These are phyloP conservation scores for Globisporangium orthogonon DNA, from an alignment of 352 stramenopile genomes.

Conservation along the genomic window DNA sequence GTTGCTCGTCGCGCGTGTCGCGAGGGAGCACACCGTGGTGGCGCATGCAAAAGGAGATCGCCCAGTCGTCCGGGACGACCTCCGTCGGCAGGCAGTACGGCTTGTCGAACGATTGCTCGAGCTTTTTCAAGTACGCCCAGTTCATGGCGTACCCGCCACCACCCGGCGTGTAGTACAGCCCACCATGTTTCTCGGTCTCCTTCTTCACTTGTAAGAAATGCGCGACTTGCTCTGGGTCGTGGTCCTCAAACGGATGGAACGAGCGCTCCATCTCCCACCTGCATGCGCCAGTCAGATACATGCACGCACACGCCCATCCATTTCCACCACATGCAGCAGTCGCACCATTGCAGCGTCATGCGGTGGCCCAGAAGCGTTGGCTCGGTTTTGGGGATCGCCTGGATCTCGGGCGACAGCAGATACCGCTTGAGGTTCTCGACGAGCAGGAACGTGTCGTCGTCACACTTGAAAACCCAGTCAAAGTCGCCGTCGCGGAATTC, in stretches of 20 bases:
- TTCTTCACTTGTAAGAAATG: constrained; percentile 43
- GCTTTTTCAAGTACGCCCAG: constrained; percentile 65
- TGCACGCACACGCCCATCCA: background rate
- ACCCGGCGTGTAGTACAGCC: constrained; percentile 79
- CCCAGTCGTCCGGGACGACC: constrained; percentile 79
- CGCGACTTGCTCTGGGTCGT: constrained; percentile 48
- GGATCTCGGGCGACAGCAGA: constrained; percentile 44
- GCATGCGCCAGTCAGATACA: background rate
- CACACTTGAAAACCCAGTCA: constrained; percentile 86
- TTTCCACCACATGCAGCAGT: background rate
- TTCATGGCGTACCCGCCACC: constrained; percentile 83
- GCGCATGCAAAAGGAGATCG: constrained; percentile 84
- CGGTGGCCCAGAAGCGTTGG: constrained; percentile 71
- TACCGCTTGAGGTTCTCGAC: constrained; percentile 84
- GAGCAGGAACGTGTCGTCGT: constrained; percentile 84
- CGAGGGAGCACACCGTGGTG: constrained; percentile 54
- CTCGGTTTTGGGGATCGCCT: constrained; percentile 19
- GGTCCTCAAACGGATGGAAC: constrained; percentile 63
- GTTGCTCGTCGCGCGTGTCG: constrained; percentile 63
- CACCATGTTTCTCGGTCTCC: constrained; percentile 40
- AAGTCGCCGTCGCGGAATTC: constrained; percentile 63
- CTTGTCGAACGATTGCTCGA: constrained; percentile 68
- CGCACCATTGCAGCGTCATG: constrained; percentile 81
- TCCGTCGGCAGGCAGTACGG: constrained; percentile 64
- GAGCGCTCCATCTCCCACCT: constrained; percentile 69